These are phyloP conservation scores for Tetraselmis chui DNA, from an alignment of 139 green algal genomes.

Conservation along the genomic window DNA sequence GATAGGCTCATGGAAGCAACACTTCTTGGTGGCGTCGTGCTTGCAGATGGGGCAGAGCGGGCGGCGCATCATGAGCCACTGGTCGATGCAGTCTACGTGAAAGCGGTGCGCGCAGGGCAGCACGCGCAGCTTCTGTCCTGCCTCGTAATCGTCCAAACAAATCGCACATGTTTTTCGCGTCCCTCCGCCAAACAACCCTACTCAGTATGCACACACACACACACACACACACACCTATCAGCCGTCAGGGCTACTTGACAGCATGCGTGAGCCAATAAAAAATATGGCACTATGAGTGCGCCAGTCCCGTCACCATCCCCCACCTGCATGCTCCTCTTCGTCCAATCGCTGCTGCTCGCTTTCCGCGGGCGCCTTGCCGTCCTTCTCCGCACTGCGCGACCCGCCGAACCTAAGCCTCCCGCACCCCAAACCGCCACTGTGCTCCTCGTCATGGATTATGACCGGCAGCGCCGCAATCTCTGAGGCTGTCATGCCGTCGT, in stretches of 20 bases:
- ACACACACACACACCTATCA: too few species aligned
- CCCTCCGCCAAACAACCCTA: slow-evolving; percentile 25
- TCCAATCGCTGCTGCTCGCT: neutral
- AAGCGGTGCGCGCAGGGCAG: slow-evolving; percentile 57
- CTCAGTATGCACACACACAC: too few species aligned
- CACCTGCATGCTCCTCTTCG: neutral
- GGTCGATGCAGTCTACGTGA: slow-evolving; percentile 35
- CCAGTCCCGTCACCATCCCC: too few species aligned
- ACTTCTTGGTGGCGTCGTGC: slow-evolving; percentile 15
- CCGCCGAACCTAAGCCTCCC: too few species aligned
- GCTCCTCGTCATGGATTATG: slow-evolving; percentile 27
- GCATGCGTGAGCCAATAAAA: too few species aligned
- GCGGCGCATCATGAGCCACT: slow-evolving; percentile 40
- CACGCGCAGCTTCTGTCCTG: slow-evolving; percentile 47
- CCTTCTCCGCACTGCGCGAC: too few species aligned
- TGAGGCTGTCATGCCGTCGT: slow-evolving; percentile 31
- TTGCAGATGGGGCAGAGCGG: slow-evolving; percentile 42
- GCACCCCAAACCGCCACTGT: too few species aligned
- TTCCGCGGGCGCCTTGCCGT: neutral
- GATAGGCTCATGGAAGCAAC: neutral
- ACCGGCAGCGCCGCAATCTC: slow-evolving; percentile 41
- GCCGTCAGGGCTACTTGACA: too few species aligned
- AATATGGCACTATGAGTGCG: too few species aligned
- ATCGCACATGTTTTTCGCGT: slow-evolving; percentile 45
- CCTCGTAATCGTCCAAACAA: slow-evolving; percentile 48